These are phyloP conservation scores for Alternaria ethzedia DNA, from an alignment of 2,329 filamentous ascomycete genomes.

Conservation along the genomic window DNA sequence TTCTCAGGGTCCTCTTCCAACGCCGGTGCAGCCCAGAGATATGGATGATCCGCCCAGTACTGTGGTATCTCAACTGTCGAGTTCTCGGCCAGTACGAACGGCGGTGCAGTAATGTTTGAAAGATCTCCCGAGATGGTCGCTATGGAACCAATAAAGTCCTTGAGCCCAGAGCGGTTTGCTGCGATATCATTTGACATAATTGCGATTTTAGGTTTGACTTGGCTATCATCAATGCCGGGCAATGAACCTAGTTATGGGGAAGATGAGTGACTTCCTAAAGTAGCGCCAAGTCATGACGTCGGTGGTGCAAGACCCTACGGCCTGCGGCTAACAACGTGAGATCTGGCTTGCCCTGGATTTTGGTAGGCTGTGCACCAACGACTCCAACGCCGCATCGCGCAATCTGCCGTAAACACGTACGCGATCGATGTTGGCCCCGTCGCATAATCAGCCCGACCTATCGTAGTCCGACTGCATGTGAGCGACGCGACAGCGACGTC, in stretches of 20 bases:
- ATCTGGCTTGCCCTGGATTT: neutral
- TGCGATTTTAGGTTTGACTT: neutral
- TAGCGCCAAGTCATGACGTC: conserved; percentile 16
- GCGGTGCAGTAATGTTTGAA: conserved; percentile 55
- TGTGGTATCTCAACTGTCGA: conserved; percentile 56
- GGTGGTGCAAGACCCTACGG: neutral
- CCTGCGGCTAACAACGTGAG: neutral
- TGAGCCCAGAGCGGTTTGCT: conserved; percentile 39
- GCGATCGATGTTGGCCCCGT: neutral
- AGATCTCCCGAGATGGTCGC: conserved; percentile 56
- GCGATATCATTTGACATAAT: conserved; percentile 29
- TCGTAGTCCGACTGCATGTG: neutral
- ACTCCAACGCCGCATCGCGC: conserved; percentile 1
- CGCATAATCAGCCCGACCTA: neutral
- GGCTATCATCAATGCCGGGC: neutral
- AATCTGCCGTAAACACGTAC: neutral
- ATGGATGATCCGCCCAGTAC: conserved; percentile 55
- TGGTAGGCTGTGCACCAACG: conserved; percentile 3
- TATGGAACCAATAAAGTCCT: conserved; percentile 48
- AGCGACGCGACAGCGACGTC: neutral
- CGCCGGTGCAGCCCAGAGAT: conserved; percentile 55
- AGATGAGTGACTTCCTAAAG: neutral
- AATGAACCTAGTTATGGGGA: conserved; percentile 3
- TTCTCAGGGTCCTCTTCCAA: conserved; percentile 48
- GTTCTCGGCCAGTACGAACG: conserved; percentile 54